Evolutionary conservation across 176 grass and related monocot species (phyloP).

Genomic region (Oryza coarctata): DNA sequence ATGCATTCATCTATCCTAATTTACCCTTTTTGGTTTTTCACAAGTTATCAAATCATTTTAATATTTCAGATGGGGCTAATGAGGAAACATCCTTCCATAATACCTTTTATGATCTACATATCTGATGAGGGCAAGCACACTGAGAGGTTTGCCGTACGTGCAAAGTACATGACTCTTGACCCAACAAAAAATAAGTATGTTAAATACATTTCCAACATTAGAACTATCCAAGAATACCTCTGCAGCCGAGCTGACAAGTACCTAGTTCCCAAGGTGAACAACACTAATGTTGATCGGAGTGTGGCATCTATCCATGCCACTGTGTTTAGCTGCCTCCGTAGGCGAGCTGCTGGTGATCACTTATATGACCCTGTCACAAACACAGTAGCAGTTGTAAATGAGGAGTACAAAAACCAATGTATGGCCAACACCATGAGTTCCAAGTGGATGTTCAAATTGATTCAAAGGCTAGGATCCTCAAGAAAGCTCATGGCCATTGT

Average conservation of each 20-base stretch:
- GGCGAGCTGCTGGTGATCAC: constrained; percentile 45
- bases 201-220: constrained; percentile 89
- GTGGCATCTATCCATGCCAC: constrained; percentile 94
- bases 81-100: constrained; percentile 94
- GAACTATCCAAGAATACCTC: constrained; percentile 90
- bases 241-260: constrained; percentile 80
- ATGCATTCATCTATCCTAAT: background rate
- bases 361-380: constrained; percentile 73
- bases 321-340: constrained; percentile 77
- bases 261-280: constrained; percentile 88
- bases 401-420: constrained; percentile 79
- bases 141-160: constrained; percentile 89
- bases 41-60: constrained; percentile 3
- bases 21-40: background rate
- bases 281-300: constrained; percentile 89
- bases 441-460: constrained; percentile 91
- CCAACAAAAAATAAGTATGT: constrained; percentile 86
- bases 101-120: constrained; percentile 94
- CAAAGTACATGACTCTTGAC: constrained; percentile 97
- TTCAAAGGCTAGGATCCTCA: constrained; percentile 79
- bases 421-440: constrained; percentile 77
- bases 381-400: constrained; percentile 61
- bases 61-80: constrained; percentile 86
- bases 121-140: constrained; percentile 84
- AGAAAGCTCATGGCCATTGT: constrained; percentile 88